Conservation (phyloP, 768 basidiomycete species). For the Leccinum olivaceopallidum region DNA sequence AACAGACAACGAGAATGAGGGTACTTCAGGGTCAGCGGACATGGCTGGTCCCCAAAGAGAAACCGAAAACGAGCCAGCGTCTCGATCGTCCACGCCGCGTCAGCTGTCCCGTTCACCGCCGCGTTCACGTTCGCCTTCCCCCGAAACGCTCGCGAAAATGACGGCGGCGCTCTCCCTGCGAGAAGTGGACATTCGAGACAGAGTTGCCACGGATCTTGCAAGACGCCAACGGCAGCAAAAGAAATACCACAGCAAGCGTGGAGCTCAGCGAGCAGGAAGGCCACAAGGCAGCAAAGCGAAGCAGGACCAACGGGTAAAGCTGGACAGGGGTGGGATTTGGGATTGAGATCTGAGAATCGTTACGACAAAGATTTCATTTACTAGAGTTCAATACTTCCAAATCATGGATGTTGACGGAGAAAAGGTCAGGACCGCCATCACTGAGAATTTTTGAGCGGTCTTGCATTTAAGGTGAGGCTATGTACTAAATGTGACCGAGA, state of each 20-base stretch:
- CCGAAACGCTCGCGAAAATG: constrained; percentile 43
- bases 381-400: constrained; percentile 4
- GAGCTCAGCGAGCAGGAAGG: constrained; percentile 60
- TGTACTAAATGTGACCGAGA: constrained; percentile 13
- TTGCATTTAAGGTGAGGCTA: not conserved
- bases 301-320: constrained; percentile 65
- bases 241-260: constrained; percentile 79
- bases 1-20: constrained; percentile 2
- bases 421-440: constrained; percentile 1
- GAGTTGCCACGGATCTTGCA: constrained; percentile 61
- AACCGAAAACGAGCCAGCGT: constrained; percentile 16
- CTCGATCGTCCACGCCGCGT: constrained; percentile 32
- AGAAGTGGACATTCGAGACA: constrained; percentile 47
- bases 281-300: constrained; percentile 85
- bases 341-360: constrained; percentile 38
- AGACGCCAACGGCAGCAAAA: constrained; percentile 65
- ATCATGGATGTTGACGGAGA: constrained; percentile 10
- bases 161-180: constrained; percentile 42
- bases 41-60: constrained; percentile 9
- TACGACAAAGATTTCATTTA: constrained; percentile 17
- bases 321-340: constrained; percentile 63
- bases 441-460: not conserved
- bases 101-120: constrained; percentile 54
- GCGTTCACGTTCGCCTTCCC: constrained; percentile 48
- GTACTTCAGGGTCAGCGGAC: constrained; percentile 1